A percentile compares a stretch with the other conserved stretches of the same genome.
Conservation (phyloP, 177 flowering plant species). For the Vitis hybrid region DNA sequence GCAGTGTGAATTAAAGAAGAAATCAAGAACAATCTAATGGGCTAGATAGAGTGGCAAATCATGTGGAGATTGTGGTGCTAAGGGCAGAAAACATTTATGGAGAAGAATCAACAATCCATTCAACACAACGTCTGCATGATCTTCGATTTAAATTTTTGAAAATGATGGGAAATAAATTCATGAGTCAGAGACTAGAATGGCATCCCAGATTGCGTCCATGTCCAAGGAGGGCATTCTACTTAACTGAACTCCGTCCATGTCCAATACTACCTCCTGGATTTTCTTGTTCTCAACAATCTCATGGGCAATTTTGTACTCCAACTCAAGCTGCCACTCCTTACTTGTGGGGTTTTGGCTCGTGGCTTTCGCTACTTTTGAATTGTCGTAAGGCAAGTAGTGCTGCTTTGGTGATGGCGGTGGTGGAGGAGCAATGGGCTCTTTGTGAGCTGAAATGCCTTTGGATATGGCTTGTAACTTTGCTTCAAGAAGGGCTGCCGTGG, state of each 20-base stretch:
- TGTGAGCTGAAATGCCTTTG: conserved; percentile 18
- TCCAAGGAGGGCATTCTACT: conserved; percentile 96
- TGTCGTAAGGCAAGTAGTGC: not conserved
- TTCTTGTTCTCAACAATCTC: conserved; percentile 30
- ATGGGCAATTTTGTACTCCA: conserved; percentile 24
- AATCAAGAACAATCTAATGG: too few species aligned
- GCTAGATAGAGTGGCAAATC: too few species aligned
- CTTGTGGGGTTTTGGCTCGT: conserved; percentile 12
- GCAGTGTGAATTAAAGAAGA: too few species aligned
- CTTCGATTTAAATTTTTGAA: not conserved
- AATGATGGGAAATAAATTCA: conserved; percentile 6
- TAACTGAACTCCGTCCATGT: conserved; percentile 59
- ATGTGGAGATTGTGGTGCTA: too few species aligned
- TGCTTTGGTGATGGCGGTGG: conserved; percentile 17
- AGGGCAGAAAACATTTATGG: too few species aligned
- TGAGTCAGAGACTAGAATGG: conserved; percentile 67
- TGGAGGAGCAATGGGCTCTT: conserved; percentile 10
- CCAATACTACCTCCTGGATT: conserved; percentile 24
- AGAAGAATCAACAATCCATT: too few species aligned
- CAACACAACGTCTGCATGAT: too few species aligned
- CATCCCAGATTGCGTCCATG: conserved; percentile 93
- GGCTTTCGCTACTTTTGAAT: conserved; percentile 3
- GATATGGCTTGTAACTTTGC: conserved; percentile 62
- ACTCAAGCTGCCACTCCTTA: conserved; percentile 29
- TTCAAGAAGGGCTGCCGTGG: conserved; percentile 69